phyloP scores from a whole-genome alignment of 1,284 basidiomycete species.

The Trichosporon inkin region DNA sequence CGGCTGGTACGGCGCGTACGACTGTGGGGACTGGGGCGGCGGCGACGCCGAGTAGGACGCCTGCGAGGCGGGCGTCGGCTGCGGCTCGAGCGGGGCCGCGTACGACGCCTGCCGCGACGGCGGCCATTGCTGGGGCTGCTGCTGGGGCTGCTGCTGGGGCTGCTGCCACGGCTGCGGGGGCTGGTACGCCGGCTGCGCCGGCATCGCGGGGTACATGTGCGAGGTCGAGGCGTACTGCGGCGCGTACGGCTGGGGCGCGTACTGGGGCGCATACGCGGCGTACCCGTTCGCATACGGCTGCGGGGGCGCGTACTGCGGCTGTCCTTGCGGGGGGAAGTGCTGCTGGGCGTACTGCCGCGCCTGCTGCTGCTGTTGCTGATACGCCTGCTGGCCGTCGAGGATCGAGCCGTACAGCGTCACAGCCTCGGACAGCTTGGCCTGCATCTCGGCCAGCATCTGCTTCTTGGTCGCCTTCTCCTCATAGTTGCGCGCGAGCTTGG shows the following conservation, averaged over 20 bases:
- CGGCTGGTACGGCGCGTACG: neutral
- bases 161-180: conserved; percentile 24
- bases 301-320: conserved; percentile 11
- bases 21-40: conserved; percentile 50
- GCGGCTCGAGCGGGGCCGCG: conserved; percentile 6
- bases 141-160: conserved; percentile 33
- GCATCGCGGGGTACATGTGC: conserved; percentile 32
- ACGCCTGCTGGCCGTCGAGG: conserved; percentile 67
- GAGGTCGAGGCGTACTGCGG: conserved; percentile 19
- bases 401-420: conserved; percentile 85
- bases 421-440: conserved; percentile 84
- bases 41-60: conserved; percentile 62
- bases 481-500: conserved; percentile 76
- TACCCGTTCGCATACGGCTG: conserved; percentile 11
- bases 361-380: conserved; percentile 42
- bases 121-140: conserved; percentile 31
- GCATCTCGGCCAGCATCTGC: conserved; percentile 82
- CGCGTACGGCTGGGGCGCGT: conserved; percentile 14
- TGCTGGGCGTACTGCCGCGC: conserved; percentile 30
- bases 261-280: conserved; percentile 10
- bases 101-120: conserved; percentile 27
- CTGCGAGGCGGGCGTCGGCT: conserved; percentile 35
- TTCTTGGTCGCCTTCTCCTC: conserved; percentile 86
- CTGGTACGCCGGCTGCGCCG: conserved; percentile 21
- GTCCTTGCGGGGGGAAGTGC: conserved; percentile 11